A percentile compares a stretch with the other conserved stretches of the same genome.
Conservation (phyloP, 1,284 basidiomycete genomes). For the Cryptococcus deneoformans region DNA sequence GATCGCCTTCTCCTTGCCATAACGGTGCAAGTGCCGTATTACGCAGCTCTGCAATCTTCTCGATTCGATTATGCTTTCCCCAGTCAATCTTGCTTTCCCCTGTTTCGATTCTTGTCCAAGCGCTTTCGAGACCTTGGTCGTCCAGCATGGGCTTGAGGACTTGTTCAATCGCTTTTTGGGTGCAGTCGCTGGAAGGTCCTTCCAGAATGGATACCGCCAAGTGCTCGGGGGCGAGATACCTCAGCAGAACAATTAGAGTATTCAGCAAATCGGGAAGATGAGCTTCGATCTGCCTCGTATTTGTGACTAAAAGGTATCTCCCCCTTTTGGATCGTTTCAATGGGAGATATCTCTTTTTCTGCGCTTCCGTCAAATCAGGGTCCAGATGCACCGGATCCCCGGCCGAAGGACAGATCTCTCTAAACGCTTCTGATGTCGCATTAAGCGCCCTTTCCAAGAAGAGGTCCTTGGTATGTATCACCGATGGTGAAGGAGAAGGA, state of each 20-base stretch:
- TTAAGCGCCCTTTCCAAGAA: slow-evolving; percentile 6
- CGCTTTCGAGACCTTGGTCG: slow-evolving; percentile 31
- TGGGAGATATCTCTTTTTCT: slow-evolving; percentile 35
- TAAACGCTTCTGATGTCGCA: slow-evolving; percentile 12
- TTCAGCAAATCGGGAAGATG: slow-evolving; percentile 47
- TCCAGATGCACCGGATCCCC: slow-evolving; percentile 27
- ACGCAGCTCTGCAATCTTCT: slow-evolving; percentile 42
- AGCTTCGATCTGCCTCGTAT: slow-evolving; percentile 39
- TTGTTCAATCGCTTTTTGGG: slow-evolving; percentile 31
- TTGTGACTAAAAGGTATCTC: slow-evolving; percentile 38
- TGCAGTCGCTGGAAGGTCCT: slow-evolving; percentile 47
- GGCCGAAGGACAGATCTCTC: slow-evolving; percentile 10
- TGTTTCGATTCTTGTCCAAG: slow-evolving; percentile 31
- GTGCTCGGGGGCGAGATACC: slow-evolving; percentile 37
- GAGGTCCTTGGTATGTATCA: slow-evolving; percentile 7
- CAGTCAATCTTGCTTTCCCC: slow-evolving; percentile 40
- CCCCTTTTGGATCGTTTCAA: slow-evolving; percentile 18
- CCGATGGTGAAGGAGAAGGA: slow-evolving; percentile 14
- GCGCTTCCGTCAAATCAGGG: slow-evolving; percentile 30
- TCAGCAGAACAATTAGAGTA: slow-evolving; percentile 36
- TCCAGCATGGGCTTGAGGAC: slow-evolving; percentile 38
- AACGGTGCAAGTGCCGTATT: slow-evolving; percentile 45
- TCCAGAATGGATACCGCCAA: slow-evolving; percentile 46
- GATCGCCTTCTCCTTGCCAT: slow-evolving; percentile 29
- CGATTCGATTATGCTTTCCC: slow-evolving; percentile 41